Evolutionary conservation across 1,284 basidiomycete species (phyloP).

Genomic region (Inonotus obliquus): DNA sequence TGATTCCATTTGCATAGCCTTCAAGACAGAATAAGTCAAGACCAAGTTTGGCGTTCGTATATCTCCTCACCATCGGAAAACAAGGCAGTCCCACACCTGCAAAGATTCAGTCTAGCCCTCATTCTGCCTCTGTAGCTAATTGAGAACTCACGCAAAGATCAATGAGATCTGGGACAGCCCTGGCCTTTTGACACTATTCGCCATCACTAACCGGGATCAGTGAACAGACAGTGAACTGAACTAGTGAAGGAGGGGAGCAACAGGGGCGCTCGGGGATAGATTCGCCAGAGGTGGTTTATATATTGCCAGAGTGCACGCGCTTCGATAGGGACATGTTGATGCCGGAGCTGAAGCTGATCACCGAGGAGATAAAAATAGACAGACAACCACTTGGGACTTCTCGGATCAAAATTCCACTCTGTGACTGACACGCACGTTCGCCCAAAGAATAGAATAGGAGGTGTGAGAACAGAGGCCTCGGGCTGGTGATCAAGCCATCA

Average conservation of each 20-base stretch:
- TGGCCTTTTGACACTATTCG: conserved; percentile 3
- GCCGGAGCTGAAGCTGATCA: background rate
- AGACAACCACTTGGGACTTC: background rate
- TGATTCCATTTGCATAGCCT: conserved; percentile 83
- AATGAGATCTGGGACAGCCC: conserved; percentile 55
- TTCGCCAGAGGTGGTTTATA: background rate
- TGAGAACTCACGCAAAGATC: conserved; percentile 65
- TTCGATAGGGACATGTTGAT: background rate
- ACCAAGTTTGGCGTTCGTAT: background rate
- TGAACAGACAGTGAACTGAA: background rate
- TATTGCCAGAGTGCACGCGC: background rate
- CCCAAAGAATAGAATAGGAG: background rate
- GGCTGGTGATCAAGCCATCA: background rate
- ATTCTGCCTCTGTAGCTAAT: background rate
- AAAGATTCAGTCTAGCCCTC: background rate
- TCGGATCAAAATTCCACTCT: background rate
- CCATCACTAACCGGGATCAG: background rate
- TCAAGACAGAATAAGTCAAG: background rate
- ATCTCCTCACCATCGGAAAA: conserved; percentile 73
- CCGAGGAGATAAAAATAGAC: background rate
- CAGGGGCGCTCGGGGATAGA: background rate
- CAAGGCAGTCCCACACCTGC: conserved; percentile 76
- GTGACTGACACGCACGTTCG: background rate
- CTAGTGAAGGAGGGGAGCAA: background rate
- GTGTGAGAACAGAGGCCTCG: background rate